Evolutionary conservation across 2,329 filamentous ascomycete species (phyloP).

Genomic region (Chaetomium strumarium): DNA sequence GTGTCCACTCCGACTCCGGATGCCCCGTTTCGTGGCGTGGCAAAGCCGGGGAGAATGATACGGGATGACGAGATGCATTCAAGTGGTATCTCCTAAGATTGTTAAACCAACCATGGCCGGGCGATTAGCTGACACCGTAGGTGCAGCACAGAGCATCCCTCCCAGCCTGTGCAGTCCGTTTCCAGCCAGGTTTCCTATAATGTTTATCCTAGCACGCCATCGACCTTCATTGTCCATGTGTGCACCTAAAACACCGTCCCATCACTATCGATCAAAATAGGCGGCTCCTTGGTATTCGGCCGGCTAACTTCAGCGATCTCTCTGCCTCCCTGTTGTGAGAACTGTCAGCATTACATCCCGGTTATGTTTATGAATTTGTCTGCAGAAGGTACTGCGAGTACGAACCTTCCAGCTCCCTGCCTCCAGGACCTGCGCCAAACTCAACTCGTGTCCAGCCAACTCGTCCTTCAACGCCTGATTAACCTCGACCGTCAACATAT

Average conservation of each 20-base stretch:
- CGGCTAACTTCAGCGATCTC: slow-evolving; percentile 93
- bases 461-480: slow-evolving; percentile 58
- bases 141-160: too few species aligned
- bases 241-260: slow-evolving; percentile 71
- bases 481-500: slow-evolving; percentile 46
- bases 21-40: too few species aligned
- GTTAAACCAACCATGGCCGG: neutral
- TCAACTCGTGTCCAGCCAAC: slow-evolving; percentile 66
- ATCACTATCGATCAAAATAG: slow-evolving; percentile 93
- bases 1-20: too few species aligned
- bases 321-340: slow-evolving; percentile 62
- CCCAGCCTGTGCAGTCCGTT: neutral
- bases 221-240: neutral
- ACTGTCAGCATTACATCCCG: slow-evolving; percentile 1
- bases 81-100: neutral
- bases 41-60: neutral
- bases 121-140: neutral
- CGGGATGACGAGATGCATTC: neutral
- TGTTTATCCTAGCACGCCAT: neutral
- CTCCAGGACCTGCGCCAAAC: slow-evolving; percentile 82
- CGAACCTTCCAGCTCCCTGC: slow-evolving; percentile 96
- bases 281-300: slow-evolving; percentile 93
- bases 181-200: neutral
- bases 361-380: neutral
- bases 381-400: slow-evolving; percentile 5